A percentile compares a stretch with the other conserved stretches of the same genome.
phyloP scores from a whole-genome alignment of 2,329 filamentous ascomycete genomes.

The Pestalotiopsis sp. region DNA sequence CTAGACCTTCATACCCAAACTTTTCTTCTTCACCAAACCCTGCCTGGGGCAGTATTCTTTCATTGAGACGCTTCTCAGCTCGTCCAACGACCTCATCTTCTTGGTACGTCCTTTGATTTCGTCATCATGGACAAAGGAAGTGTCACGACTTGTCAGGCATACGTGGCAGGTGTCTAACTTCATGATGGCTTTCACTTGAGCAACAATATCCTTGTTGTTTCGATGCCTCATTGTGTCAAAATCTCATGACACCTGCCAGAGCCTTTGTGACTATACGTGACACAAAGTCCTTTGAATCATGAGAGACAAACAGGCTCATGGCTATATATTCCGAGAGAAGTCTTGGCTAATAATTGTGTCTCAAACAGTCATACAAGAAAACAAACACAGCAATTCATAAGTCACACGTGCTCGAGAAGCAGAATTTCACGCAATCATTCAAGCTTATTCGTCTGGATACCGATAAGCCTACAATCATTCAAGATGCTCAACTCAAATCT shows the following conservation, averaged over 20 bases:
- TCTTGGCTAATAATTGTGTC: constrained; percentile 10
- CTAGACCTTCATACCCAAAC: constrained; percentile 33
- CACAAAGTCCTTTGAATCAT: background rate
- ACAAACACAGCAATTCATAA: background rate
- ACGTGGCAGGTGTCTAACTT: no score
- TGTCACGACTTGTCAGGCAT: no score
- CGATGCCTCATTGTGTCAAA: background rate
- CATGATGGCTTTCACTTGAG: background rate
- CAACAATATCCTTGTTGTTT: background rate
- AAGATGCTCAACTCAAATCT: constrained; percentile 54
- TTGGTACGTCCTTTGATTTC: background rate
- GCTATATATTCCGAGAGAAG: background rate
- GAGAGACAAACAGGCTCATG: background rate
- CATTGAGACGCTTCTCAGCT: constrained; percentile 31
- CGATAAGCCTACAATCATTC: constrained; percentile 39
- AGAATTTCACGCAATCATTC: background rate
- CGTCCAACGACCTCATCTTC: constrained; percentile 7
- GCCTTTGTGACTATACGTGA: background rate
- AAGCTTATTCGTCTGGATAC: constrained; percentile 42
- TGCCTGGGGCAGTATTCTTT: constrained; percentile 46
- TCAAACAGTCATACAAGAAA: constrained; percentile 3
- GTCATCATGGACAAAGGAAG: no score
- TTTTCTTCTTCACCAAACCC: constrained; percentile 28
- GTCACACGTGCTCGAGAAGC: background rate
- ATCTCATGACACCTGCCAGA: background rate